Conservation (phyloP, 83 land plant genomes). For the Thuja plicata region DNA sequence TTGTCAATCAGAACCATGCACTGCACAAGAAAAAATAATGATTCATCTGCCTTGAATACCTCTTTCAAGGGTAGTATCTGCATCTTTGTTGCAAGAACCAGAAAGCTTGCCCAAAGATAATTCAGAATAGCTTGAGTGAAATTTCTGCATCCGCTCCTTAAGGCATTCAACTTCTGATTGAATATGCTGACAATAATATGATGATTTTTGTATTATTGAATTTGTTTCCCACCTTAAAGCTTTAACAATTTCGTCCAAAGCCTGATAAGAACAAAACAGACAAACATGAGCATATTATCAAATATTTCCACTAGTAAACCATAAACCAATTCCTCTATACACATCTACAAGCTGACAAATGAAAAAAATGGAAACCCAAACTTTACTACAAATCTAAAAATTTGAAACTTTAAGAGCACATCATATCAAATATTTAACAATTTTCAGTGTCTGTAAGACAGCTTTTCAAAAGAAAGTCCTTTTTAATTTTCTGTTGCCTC, state of each 20-base stretch:
- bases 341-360: background rate
- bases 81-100: background rate
- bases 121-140: background rate
- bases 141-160: background rate
- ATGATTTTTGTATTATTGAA: slow-evolving; percentile 21
- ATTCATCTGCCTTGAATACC: background rate
- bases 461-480: background rate
- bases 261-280: slow-evolving; percentile 29
- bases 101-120: background rate
- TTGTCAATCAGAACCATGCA: background rate
- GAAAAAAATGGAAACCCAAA: background rate
- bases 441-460: background rate
- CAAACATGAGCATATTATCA: slow-evolving; percentile 3
- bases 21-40: background rate
- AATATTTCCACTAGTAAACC: background rate
- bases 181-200: background rate
- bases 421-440: background rate
- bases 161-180: background rate
- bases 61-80: background rate
- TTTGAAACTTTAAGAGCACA: background rate
- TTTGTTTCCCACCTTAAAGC: slow-evolving; percentile 46
- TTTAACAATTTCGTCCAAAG: slow-evolving; percentile 55
- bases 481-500: background rate
- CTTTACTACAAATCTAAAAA: background rate
- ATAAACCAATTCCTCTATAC: background rate